phyloP scores from a whole-genome alignment of 345 rosid species.

The Linum usitatissimum region DNA sequence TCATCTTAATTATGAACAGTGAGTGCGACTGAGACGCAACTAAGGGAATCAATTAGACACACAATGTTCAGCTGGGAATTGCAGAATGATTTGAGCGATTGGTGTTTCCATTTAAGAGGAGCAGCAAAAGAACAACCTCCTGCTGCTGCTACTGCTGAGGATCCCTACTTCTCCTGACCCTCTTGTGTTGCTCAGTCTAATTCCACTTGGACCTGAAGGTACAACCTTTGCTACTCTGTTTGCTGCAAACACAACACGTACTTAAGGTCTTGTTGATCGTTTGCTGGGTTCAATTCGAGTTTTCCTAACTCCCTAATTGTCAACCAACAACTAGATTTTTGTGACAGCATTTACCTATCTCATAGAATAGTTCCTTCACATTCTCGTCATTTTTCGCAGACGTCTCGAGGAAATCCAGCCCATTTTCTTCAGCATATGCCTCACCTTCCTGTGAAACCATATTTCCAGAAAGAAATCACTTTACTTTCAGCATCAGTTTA shows the following conservation, averaged over 20 bases:
- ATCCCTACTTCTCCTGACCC: no score
- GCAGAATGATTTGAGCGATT: no score
- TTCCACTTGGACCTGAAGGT: slow-evolving; percentile 50
- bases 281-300: background rate
- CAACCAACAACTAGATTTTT: background rate
- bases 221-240: slow-evolving; percentile 50
- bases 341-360: slow-evolving; percentile 36
- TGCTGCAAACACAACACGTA: slow-evolving; percentile 35
- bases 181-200: slow-evolving; percentile 36
- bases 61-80: no score
- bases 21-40: no score
- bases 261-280: background rate
- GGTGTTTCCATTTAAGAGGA: no score
- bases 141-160: slow-evolving; percentile 13
- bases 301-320: background rate
- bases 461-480: background rate
- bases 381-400: slow-evolving; percentile 65
- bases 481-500: background rate
- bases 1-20: no score
- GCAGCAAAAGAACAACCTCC: slow-evolving; percentile 51
- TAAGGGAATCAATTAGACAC: no score
- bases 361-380: slow-evolving; percentile 66
- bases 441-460: slow-evolving; percentile 45
- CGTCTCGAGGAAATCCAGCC: slow-evolving; percentile 55
- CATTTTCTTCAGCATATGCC: slow-evolving; percentile 52